Conservation (phyloP, 306 rosid genomes). For the Notholithocarpus densiflorus region DNA sequence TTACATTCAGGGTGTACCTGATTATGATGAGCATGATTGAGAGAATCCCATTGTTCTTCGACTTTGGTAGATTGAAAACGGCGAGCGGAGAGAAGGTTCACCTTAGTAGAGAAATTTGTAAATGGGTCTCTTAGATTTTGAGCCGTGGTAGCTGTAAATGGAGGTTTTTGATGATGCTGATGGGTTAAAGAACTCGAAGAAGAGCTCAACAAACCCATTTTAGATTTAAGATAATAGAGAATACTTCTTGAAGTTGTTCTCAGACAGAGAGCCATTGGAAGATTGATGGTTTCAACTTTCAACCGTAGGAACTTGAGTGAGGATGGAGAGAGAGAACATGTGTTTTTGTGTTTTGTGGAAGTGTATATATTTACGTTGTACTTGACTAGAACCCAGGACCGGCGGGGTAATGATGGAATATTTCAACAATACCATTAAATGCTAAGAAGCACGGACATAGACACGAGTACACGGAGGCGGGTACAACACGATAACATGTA, state of each 20-base stretch:
- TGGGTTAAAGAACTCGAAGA: slow-evolving; percentile 6
- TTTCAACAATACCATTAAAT: too few species aligned
- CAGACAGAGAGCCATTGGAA: slow-evolving; percentile 34
- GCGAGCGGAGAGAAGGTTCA: slow-evolving; percentile 23
- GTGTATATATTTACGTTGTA: too few species aligned
- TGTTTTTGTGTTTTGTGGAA: too few species aligned
- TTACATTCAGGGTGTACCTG: slow-evolving; percentile 43
- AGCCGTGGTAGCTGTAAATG: background rate
- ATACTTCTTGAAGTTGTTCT: slow-evolving; percentile 33
- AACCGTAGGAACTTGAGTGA: background rate
- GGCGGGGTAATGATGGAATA: too few species aligned
- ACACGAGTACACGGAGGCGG: too few species aligned
- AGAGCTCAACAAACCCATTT: slow-evolving; percentile 19
- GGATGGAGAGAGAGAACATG: background rate
- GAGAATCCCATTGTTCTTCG: slow-evolving; percentile 19
- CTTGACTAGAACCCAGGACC: too few species aligned
- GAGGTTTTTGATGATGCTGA: slow-evolving; percentile 7
- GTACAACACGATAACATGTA: too few species aligned
- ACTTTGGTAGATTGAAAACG: slow-evolving; percentile 44
- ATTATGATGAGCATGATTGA: slow-evolving; percentile 19
- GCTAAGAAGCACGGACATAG: rapidly evolving
- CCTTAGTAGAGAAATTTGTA: background rate
- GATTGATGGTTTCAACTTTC: background rate
- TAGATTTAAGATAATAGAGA: slow-evolving; percentile 31
- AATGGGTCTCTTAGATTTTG: slow-evolving; percentile 11